Evolutionary conservation across 768 basidiomycete genomes (phyloP).

Genomic region (Tricholomella constricta): DNA sequence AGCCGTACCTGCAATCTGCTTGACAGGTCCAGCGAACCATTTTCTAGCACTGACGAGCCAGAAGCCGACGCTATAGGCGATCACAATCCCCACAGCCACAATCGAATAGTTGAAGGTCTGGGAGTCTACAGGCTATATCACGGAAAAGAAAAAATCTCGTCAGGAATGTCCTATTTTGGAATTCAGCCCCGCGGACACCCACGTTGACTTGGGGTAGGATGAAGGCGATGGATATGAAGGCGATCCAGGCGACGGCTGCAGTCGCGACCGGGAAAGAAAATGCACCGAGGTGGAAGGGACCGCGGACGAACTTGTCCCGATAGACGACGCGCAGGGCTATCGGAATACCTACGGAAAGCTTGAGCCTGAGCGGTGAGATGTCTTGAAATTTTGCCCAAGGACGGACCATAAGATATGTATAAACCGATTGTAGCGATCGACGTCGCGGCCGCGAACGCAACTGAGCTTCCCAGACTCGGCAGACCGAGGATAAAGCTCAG

Average conservation of each 20-base stretch:
- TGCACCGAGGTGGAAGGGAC: conserved; percentile 70
- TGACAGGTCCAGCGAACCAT: conserved; percentile 73
- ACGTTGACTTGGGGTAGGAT: conserved; percentile 71
- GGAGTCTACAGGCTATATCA: conserved; percentile 69
- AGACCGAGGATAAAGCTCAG: conserved; percentile 75
- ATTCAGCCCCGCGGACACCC: no score
- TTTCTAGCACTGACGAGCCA: conserved; percentile 72
- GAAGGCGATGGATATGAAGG: conserved; percentile 72
- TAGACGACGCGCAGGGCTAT: conserved; percentile 69
- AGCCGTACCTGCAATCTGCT: conserved; percentile 58
- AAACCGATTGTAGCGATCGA: conserved; percentile 75
- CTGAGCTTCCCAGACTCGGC: conserved; percentile 70
- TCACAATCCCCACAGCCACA: conserved; percentile 76
- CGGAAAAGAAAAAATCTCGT: not conserved
- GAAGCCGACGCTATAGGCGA: conserved; percentile 63
- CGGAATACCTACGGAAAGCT: conserved; percentile 57
- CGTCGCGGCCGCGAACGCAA: conserved; percentile 65
- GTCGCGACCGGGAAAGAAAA: conserved; percentile 64
- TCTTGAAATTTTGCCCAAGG: no score
- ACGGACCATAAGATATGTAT: conserved; percentile 71
- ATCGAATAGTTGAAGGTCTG: conserved; percentile 77
- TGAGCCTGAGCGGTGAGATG: not conserved
- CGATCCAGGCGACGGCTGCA: conserved; percentile 65
- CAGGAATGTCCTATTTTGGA: not conserved
- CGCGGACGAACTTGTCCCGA: conserved; percentile 57